These are phyloP conservation scores for Termitomyces sp. DNA, from an alignment of 768 basidiomycete species.

Conservation along the genomic window DNA sequence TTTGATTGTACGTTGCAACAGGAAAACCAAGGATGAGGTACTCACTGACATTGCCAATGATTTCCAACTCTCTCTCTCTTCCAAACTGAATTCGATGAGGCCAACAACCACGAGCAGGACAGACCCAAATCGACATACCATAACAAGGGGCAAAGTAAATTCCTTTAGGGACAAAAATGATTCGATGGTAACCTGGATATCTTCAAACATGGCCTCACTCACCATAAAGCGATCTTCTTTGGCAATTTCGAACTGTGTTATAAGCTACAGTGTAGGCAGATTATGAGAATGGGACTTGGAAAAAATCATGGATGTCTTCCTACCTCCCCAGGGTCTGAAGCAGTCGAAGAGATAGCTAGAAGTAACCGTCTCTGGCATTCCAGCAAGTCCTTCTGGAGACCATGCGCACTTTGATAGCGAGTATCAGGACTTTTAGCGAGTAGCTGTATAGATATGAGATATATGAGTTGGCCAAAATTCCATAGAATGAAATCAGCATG, in stretches of 20 bases:
- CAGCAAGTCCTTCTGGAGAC: slow-evolving; percentile 60
- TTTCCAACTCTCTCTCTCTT: slow-evolving; percentile 64
- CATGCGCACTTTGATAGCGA: slow-evolving; percentile 69
- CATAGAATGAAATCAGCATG: slow-evolving; percentile 13
- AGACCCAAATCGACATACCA: slow-evolving; percentile 33
- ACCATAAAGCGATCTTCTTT: slow-evolving; percentile 61
- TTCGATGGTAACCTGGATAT: neutral
- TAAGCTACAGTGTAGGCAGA: slow-evolving; percentile 36
- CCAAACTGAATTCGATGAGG: slow-evolving; percentile 43
- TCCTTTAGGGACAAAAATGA: slow-evolving; percentile 31
- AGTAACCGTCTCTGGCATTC: slow-evolving; percentile 64
- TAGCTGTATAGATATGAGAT: slow-evolving; percentile 31
- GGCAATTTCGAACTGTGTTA: slow-evolving; percentile 64
- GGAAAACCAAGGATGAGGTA: slow-evolving; percentile 10
- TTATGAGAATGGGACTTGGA: neutral
- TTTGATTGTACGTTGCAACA: neutral
- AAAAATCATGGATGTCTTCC: neutral
- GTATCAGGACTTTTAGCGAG: slow-evolving; percentile 62
- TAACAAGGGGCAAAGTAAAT: slow-evolving; percentile 61
- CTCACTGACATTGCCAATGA: slow-evolving; percentile 61
- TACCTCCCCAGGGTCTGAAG: slow-evolving; percentile 55
- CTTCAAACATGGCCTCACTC: slow-evolving; percentile 26
- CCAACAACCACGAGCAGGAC: neutral
- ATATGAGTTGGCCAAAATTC: slow-evolving; percentile 5
- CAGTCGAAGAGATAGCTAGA: slow-evolving; percentile 48